Percentiles rank a stretch among this genome's conserved stretches.
Conservation (phyloP, 768 basidiomycete species). For the Pisolithus tinctorius region DNA sequence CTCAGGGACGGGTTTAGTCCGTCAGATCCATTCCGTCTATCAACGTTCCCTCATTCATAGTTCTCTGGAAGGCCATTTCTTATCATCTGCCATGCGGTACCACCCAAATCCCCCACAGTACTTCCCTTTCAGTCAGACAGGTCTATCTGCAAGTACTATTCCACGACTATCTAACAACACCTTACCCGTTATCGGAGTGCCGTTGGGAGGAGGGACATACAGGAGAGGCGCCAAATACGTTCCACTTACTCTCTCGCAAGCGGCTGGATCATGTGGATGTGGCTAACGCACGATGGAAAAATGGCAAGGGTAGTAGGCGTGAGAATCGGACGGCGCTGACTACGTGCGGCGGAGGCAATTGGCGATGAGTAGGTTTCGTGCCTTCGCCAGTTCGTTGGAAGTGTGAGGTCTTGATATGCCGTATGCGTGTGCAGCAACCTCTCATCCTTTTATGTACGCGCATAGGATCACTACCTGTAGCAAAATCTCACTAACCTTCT, state of each 20-base stretch:
- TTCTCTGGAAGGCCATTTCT: slow-evolving; percentile 60
- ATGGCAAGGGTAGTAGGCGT: slow-evolving; percentile 52
- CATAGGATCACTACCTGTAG: no score
- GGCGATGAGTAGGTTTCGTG: background rate
- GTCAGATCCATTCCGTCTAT: slow-evolving; percentile 47
- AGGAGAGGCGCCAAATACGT: slow-evolving; percentile 58
- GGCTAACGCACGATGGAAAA: slow-evolving; percentile 73
- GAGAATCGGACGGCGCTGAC: slow-evolving; percentile 22
- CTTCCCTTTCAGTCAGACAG: slow-evolving; percentile 30
- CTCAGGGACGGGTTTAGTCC: slow-evolving; percentile 36
- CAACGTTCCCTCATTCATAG: slow-evolving; percentile 59
- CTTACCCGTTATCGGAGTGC: slow-evolving; percentile 39
- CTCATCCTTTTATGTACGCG: no score
- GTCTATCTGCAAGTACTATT: slow-evolving; percentile 13
- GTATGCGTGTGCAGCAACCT: no score
- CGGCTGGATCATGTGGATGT: slow-evolving; percentile 66
- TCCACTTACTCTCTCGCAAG: slow-evolving; percentile 57
- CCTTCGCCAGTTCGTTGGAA: no score
- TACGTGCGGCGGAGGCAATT: background rate
- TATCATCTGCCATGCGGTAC: slow-evolving; percentile 45
- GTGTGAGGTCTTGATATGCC: no score
- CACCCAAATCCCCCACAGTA: slow-evolving; percentile 37
- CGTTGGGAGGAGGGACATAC: slow-evolving; percentile 66
- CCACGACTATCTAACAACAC: slow-evolving; percentile 10
- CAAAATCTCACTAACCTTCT: no score